These are phyloP conservation scores for Globisporangium rhizosaccharum DNA, from an alignment of 352 stramenopile genomes.

Conservation along the genomic window DNA sequence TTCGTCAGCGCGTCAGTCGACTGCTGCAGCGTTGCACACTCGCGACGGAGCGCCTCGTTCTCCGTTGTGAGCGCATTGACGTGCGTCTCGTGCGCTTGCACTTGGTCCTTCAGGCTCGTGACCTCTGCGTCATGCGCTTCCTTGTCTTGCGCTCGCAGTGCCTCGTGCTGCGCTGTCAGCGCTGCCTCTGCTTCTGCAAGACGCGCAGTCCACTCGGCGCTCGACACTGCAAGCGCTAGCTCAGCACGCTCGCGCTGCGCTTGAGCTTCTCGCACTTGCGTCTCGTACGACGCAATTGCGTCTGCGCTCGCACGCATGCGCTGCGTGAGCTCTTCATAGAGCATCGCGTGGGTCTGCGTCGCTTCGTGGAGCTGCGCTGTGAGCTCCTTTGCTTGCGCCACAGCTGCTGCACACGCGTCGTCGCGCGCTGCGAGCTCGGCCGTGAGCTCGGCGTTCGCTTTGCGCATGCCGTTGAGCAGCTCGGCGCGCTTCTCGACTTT, in stretches of 20 bases:
- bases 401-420: constrained; percentile 4
- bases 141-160: constrained; percentile 2
- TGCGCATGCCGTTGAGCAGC: constrained; percentile 74
- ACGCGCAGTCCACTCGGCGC: constrained; percentile 1
- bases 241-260: constrained; percentile 18
- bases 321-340: constrained; percentile 36
- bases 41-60: constrained; percentile 17
- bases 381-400: constrained; percentile 15
- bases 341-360: constrained; percentile 20
- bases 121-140: constrained; percentile 4
- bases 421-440: constrained; percentile 21
- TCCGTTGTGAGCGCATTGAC: constrained; percentile 21
- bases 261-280: constrained; percentile 15
- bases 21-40: too few relatives aligned
- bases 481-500: constrained; percentile 79
- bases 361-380: constrained; percentile 24
- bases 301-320: constrained; percentile 20
- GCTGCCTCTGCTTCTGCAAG: constrained; percentile 6
- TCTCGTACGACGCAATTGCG: constrained; percentile 19
- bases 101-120: constrained; percentile 18
- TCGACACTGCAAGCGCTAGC: constrained; percentile 17
- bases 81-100: constrained; percentile 15
- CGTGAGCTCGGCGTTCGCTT: constrained; percentile 54
- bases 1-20: background rate
- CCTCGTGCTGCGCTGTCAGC: background rate